These are phyloP conservation scores for Eimeria falciformis DNA, from an alignment of 169 alveolate genomes.

Conservation along the genomic window DNA sequence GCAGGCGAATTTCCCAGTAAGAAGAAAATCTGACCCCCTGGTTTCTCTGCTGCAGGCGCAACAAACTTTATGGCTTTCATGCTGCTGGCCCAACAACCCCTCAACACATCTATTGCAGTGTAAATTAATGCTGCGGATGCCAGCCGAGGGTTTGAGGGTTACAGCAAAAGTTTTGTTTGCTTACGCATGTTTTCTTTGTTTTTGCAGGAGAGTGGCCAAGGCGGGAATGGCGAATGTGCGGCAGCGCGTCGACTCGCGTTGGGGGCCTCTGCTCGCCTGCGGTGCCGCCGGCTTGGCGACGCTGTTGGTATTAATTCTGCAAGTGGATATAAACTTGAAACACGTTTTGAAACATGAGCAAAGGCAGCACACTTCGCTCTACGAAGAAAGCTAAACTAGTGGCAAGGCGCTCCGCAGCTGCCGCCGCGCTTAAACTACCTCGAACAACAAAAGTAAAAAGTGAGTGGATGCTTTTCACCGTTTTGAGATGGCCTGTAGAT, in stretches of 20 bases:
- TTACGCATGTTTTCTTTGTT: not conserved
- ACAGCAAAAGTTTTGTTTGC: no score
- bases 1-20: conserved; percentile 64
- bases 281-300: conserved; percentile 60
- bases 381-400: not conserved
- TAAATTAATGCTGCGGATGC: no score
- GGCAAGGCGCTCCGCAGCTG: no score
- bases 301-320: conserved; percentile 35
- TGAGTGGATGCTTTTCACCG: no score
- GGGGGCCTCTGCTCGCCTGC: conserved; percentile 61
- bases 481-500: no score
- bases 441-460: no score
- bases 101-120: no score
- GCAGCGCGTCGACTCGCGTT: conserved; percentile 53
- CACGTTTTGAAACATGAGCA: conserved; percentile 20
- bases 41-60: no score
- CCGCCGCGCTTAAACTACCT: no score
- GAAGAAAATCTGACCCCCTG: not conserved
- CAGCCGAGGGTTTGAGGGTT: no score
- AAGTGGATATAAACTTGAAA: conserved; percentile 32
- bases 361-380: not conserved
- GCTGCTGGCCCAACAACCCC: no score
- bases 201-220: conserved; percentile 56
- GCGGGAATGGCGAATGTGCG: conserved; percentile 53
- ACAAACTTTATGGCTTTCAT: no score